Evolutionary conservation across 2,329 filamentous ascomycete species (phyloP).

Genomic region (Exophiala calicioides): DNA sequence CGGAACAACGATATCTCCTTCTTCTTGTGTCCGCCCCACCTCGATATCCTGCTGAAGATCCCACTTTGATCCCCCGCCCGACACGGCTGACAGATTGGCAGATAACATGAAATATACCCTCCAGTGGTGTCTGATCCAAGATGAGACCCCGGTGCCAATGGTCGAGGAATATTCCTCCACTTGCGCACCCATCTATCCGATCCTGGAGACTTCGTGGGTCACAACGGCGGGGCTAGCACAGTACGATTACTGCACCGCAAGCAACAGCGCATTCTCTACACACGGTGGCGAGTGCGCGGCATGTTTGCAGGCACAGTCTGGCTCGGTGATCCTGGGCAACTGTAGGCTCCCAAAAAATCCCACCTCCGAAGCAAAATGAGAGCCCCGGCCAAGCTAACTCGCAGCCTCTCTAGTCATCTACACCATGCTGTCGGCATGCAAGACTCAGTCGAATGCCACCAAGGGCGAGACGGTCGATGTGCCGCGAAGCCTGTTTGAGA

Average conservation of each 20-base stretch:
- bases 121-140: constrained; percentile 7
- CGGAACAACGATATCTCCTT: constrained; percentile 1
- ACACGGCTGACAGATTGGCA: no score
- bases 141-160: neutral
- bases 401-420: no score
- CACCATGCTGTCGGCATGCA: neutral
- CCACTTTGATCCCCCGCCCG: no score
- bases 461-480: neutral
- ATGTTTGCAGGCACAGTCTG: constrained; percentile 8
- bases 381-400: no score
- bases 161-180: constrained; percentile 2
- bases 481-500: neutral
- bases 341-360: neutral
- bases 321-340: constrained; percentile 6
- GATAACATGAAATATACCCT: constrained; percentile 12
- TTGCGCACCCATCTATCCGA: neutral
- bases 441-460: neutral
- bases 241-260: constrained; percentile 9
- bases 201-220: constrained; percentile 3
- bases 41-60: no score
- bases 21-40: neutral
- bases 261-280: neutral
- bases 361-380: no score
- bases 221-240: neutral
- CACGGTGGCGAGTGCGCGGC: constrained; percentile 8